Evolutionary conservation across 768 basidiomycete genomes (phyloP), one percentile per base, ranked within the genome.

Genomic region (Mycena pura): DNA sequence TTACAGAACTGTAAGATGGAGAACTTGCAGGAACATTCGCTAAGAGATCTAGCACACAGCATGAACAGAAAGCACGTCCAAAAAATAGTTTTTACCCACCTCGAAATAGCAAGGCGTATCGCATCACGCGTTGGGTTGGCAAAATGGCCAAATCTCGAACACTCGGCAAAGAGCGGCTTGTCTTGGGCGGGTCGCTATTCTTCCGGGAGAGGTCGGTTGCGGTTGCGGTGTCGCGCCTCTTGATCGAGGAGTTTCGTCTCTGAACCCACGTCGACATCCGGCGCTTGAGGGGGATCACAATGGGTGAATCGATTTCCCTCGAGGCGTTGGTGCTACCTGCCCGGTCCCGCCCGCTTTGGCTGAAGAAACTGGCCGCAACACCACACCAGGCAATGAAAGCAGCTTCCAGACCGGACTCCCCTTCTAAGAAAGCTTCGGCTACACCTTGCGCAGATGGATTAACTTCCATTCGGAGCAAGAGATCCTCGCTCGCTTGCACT

Each of bases 81-180:
- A 19, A 17, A 19, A 41, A n/a, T 32, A 52, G 2, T 15, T 29
- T 32, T 46, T 22, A 74, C 77, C 55, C 59, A 86, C 88, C 87
- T 78, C 77, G 82, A 62, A 84, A 88, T 40, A 88, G 74, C 36
- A 89, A 68, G 2, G 84, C 84, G 69, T 89, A 88, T 61, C 88
- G 78, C 73, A 83, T 83, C n/a, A 87, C 79, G 19, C 88, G 77
- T 68, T 90, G 87, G 14, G 82, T 81, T 17, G 88, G 88, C 64
- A 84, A 75, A 52, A 90, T 88, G 2, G 86, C 86, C 27, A 90
- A 69, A 57, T 89, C 88, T 50, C 86, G 76, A 22, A 87, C 77
- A 28, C 63, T 45, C 59, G 73, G 59, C 67, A 36, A 28, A 36
- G 43, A 36, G 59, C 68, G 24, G 39, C 31, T 19, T 28, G 11